phyloP scores from a whole-genome alignment of 2,329 filamentous ascomycete genomes.

The Fusarium duplospermum region DNA sequence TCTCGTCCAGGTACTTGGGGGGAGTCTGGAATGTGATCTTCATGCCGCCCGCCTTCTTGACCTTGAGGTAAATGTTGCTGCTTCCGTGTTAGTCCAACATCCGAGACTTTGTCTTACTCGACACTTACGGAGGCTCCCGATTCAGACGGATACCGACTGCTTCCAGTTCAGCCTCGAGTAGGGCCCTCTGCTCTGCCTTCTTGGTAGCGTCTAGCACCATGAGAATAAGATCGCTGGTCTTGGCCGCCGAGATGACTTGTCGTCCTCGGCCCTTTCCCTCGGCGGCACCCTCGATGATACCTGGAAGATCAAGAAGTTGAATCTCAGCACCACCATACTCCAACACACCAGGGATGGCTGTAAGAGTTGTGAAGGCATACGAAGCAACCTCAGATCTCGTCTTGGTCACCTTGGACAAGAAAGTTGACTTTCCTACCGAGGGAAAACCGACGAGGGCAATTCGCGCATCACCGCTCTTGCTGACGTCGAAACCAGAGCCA shows the following conservation, averaged over 20 bases:
- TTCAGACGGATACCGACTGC: slow-evolving; percentile 95
- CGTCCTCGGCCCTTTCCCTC: slow-evolving; percentile 96
- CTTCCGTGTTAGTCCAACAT: slow-evolving; percentile 25
- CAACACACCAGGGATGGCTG: slow-evolving; percentile 95
- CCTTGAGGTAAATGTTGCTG: slow-evolving; percentile 96
- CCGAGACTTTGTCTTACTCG: not conserved
- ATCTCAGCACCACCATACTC: slow-evolving; percentile 99
- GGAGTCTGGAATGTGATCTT: slow-evolving; percentile 96
- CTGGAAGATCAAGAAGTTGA: slow-evolving; percentile 95
- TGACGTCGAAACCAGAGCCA: slow-evolving; percentile 91
- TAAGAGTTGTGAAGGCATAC: slow-evolving; percentile 97
- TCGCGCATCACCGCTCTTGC: slow-evolving; percentile 94
- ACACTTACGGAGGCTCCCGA: slow-evolving; percentile 82
- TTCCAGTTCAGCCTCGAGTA: slow-evolving; percentile 92
- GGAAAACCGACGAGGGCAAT: slow-evolving; percentile 99
- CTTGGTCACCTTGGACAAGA: slow-evolving; percentile 98
- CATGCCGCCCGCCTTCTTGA: slow-evolving; percentile 96
- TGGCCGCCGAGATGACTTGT: slow-evolving; percentile 97
- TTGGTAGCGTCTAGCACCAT: slow-evolving; percentile 99
- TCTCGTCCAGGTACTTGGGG: slow-evolving; percentile 93
- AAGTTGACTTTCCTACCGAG: slow-evolving; percentile 98
- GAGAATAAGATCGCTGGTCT: slow-evolving; percentile 96
- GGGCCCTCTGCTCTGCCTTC: slow-evolving; percentile 88
- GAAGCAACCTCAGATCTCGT: slow-evolving; percentile 96
- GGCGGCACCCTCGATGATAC: slow-evolving; percentile 96